These are phyloP conservation scores for Fusarium torreyae DNA, from an alignment of 2,329 filamentous ascomycete genomes.

Conservation along the genomic window DNA sequence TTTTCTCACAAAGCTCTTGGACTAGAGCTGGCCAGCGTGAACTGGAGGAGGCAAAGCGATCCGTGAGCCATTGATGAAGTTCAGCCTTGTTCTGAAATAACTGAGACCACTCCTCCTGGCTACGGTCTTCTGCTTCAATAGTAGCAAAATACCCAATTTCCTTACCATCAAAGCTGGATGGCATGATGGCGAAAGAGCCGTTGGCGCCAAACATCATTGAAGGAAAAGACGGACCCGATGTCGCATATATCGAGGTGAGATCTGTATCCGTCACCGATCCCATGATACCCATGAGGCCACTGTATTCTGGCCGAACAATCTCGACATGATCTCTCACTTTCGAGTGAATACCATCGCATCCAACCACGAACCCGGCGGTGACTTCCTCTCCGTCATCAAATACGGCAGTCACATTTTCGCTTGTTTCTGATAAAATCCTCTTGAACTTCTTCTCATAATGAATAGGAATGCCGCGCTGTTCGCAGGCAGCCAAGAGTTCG, in stretches of 20 bases:
- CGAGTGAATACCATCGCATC: not conserved
- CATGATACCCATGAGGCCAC: not conserved
- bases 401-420: not conserved
- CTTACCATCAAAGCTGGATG: not conserved
- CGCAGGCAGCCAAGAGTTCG: not conserved
- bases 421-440: not conserved
- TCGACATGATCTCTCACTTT: not conserved
- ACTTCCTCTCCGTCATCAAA: not conserved
- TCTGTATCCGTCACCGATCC: not conserved
- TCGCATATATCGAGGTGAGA: not conserved
- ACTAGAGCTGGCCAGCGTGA: not conserved
- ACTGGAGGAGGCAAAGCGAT: not conserved
- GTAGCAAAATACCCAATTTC: not conserved
- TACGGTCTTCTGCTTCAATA: not conserved
- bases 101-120: not conserved
- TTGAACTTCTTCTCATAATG: not conserved
- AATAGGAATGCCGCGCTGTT: not conserved
- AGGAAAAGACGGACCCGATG: not conserved
- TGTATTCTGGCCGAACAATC: not conserved
- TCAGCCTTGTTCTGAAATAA: not conserved
- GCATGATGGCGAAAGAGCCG: not conserved
- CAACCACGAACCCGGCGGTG: not conserved
- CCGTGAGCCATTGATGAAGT: not conserved
- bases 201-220: not conserved
- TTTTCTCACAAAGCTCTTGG: not conserved